These are phyloP conservation scores for Huntiella abstrusa DNA, from an alignment of 2,329 filamentous ascomycete genomes.

Conservation along the genomic window DNA sequence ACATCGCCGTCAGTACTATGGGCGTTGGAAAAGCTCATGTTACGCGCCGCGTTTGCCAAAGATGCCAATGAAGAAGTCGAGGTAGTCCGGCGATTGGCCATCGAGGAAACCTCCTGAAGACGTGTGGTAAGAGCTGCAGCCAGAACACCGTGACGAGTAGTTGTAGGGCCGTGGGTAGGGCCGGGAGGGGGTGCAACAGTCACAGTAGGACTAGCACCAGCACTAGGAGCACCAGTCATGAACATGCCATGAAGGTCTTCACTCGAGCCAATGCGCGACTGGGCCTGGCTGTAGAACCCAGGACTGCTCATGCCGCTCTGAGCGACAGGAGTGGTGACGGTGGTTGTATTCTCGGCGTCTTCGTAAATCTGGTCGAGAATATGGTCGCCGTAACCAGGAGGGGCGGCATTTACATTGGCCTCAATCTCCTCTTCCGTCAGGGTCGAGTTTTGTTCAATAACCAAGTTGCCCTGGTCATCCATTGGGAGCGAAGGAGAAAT, in stretches of 20 bases:
- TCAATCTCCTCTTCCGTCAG: conserved; percentile 23
- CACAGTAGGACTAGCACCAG: conserved; percentile 12
- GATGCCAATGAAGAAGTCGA: conserved; percentile 28
- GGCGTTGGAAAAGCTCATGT: conserved; percentile 12
- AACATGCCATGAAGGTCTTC: conserved; percentile 49
- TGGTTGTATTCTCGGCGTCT: conserved; percentile 53
- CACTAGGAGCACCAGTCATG: conserved; percentile 24
- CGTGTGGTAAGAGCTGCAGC: conserved; percentile 35
- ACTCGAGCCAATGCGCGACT: conserved; percentile 54
- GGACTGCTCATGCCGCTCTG: conserved; percentile 67
- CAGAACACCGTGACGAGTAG: conserved; percentile 10
- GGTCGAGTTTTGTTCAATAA: conserved; percentile 35
- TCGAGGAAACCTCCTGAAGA: conserved; percentile 49
- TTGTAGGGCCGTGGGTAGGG: conserved; percentile 5
- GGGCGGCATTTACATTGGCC: conserved; percentile 45
- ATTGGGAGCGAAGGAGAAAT: conserved; percentile 87
- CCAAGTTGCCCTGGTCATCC: conserved; percentile 68
- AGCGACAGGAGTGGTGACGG: conserved; percentile 58
- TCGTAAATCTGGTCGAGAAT: conserved; percentile 80
- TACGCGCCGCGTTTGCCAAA: conserved; percentile 24
- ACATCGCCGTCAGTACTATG: conserved; percentile 27
- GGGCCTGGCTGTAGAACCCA: conserved; percentile 40
- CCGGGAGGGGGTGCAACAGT: conserved; percentile 5
- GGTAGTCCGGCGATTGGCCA: conserved; percentile 26
- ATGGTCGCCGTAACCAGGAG: conserved; percentile 85